Evolutionary conservation across 352 stramenopile species (phyloP), one percentile per base, ranked within the genome.

Genomic region (Pilasporangium apinafurcum): DNA sequence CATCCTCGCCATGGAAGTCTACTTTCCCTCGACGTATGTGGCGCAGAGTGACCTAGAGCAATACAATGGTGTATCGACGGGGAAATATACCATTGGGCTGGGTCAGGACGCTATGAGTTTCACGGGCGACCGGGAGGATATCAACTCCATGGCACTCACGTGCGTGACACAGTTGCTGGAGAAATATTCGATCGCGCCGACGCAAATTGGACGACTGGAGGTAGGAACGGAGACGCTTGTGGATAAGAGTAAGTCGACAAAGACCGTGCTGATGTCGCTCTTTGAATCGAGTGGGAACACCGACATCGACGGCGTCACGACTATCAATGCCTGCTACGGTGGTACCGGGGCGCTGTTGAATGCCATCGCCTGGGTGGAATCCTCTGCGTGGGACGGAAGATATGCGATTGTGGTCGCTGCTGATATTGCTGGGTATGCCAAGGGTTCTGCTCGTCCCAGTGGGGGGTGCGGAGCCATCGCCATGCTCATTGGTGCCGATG

Each of bases 251-350:
- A 93, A 86, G 65, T 90, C 77, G 27, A 82, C 71, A 37, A 87
- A 89, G 62, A 92, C 80, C 13, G 73, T 83, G 48, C 78, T 89
- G 36, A 87, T 86, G 73, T 61, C 78, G 37, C 59, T 88, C 9
- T 87, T 89, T 32, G 60, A 48, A 36, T 38, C 61, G 38, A 68
- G 52, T 26, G 67, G 68, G 37, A 88, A 86, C 52, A 53, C 53
- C 16, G 63, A 78, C 29, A 53, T 83, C 38, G 82, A 92, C 30
- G 86, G 96, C 37, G 95, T 95, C 12, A 98, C 92, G 1, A 83
- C 91, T 36, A 67, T 98, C 40, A 99, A 99, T 66, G 96, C 96
- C 3, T 99, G 96, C 71, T 99, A 99, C 62, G 96, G 96, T 22
- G 95, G 93, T 30, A 99, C 96, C 1, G 89, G 95, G 1, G 96